Conservation (phyloP, 345 rosid species). For the Gossypium ekmanianum region DNA sequence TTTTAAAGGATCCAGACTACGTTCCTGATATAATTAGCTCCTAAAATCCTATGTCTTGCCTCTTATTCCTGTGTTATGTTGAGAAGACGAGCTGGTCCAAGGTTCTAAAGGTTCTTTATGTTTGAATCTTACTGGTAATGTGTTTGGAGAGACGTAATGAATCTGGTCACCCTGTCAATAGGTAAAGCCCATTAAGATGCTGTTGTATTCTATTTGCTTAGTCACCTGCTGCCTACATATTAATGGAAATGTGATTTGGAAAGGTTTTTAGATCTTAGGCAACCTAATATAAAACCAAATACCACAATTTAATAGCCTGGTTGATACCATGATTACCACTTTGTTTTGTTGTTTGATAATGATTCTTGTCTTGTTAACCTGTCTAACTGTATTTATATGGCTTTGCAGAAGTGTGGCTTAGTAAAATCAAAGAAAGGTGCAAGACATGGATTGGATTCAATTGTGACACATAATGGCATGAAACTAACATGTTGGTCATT, state of each 20-base stretch:
- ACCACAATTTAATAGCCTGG: background rate
- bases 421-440: conserved; percentile 78
- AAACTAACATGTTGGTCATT: conserved; percentile 32
- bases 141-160: background rate
- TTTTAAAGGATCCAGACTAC: conserved; percentile 46
- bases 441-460: conserved; percentile 64
- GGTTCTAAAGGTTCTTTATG: background rate
- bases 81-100: background rate
- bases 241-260: background rate
- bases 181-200: background rate
- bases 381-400: background rate
- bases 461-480: conserved; percentile 81
- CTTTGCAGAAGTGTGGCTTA: conserved; percentile 57
- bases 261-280: too few relatives aligned
- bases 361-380: background rate
- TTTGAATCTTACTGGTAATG: background rate
- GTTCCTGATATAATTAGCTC: conserved; percentile 28
- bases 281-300: background rate
- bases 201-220: conserved; percentile 5
- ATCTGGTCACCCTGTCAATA: background rate
- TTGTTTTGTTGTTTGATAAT: background rate
- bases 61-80: background rate
- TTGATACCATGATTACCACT: background rate
- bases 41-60: conserved; percentile 16
- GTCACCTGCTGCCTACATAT: background rate